Evolutionary conservation across 2,329 filamentous ascomycete species (phyloP).

Genomic region (Alternaria dauci): DNA sequence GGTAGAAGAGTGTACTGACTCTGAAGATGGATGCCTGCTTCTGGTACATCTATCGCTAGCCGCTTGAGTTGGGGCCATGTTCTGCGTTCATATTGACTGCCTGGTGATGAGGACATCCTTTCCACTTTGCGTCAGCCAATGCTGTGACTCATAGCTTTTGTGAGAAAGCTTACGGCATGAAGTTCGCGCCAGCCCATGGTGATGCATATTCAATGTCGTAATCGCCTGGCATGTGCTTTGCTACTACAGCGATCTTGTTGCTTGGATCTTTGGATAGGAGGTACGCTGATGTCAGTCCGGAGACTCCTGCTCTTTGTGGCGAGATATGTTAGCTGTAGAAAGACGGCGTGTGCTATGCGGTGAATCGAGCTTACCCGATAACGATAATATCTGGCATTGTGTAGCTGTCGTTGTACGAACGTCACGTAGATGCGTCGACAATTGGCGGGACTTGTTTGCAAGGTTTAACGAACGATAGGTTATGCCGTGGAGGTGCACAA

Average conservation of each 20-base stretch:
- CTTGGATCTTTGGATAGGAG: conserved; percentile 57
- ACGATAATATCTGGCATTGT: conserved; percentile 51
- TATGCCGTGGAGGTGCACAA: not conserved
- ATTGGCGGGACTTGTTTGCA: not conserved
- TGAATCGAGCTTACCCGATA: conserved; percentile 51
- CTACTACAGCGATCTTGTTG: conserved; percentile 60
- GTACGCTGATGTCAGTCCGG: conserved; percentile 71
- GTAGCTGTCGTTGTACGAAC: not conserved
- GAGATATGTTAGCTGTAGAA: not conserved
- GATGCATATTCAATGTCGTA: conserved; percentile 91
- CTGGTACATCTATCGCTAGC: conserved; percentile 67
- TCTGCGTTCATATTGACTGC: conserved; percentile 7
- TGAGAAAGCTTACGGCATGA: conserved; percentile 18
- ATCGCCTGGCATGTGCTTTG: conserved; percentile 92
- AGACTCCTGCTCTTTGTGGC: conserved; percentile 67
- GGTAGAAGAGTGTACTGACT: conserved; percentile 47
- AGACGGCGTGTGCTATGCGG: not conserved
- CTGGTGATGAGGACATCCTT: conserved; percentile 11
- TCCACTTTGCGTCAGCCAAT: not conserved
- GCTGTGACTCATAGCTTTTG: not conserved
- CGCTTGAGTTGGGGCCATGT: conserved; percentile 55
- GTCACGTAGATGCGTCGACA: not conserved
- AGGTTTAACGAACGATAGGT: not conserved
- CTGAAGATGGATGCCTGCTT: conserved; percentile 82
- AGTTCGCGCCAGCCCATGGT: conserved; percentile 86